Evolutionary conservation across 2,329 filamentous ascomycete genomes (phyloP), one percentile per base, ranked within the genome.

Genomic region (Plectosphaerella plurivora): DNA sequence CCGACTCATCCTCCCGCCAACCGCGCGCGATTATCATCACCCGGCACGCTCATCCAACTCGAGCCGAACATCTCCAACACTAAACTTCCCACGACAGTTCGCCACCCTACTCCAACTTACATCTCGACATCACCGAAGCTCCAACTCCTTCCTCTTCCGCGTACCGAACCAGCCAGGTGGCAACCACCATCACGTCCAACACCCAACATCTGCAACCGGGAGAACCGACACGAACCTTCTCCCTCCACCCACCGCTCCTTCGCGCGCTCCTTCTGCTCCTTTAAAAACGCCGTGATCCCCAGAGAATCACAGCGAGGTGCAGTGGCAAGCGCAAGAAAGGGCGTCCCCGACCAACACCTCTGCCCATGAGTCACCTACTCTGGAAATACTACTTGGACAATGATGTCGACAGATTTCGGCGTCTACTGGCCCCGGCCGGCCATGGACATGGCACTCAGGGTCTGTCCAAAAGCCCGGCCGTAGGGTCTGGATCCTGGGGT

Each of bases 311-410:
- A 89, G 90, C 89, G 87, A 95, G 91, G 90, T 86, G 87, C 81
- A 71, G 70, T 75, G 78, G 74, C 73, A 79, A 82, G 76, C 73
- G 75, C 67, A 68, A 67, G 70, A 70, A 71, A 65, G 68, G 61
- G 61, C 55, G 64, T 62, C 53, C 53, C 59, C 59, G 51, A 59
- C 57, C 20, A 12, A 16, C 37, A 5, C 64, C 61, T 62, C 71
- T 68, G 75, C 84, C 84, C 84, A 94, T 97, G 93, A 97, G 90
- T 87, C 88, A 91, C 78, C 83, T 88, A 83, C 85, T 99, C 72
- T 97, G 93, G 93, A 92, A 91, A 82, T 90, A 84, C 71, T 97
- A 93, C 71, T 88, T 95, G 79, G 88, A 97, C 84, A 89, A 97
- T 82, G 91, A 99, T 84, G 88, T 96, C 84, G 92, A 96, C 70